phyloP scores from a whole-genome alignment of 352 stramenopile species.

The Phytophthora uliginosa region DNA sequence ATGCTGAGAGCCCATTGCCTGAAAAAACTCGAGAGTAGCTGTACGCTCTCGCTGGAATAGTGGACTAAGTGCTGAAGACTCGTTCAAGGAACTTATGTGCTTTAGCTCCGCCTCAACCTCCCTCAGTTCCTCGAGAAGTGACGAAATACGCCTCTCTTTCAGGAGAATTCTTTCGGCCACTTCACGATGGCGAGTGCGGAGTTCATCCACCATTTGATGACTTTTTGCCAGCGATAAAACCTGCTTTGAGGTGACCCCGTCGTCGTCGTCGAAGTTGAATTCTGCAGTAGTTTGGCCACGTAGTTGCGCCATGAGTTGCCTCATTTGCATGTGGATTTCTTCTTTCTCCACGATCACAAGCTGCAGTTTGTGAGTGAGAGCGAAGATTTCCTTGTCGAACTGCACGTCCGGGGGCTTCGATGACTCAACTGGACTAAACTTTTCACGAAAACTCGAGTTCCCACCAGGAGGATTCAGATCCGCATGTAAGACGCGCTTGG shows the following conservation, averaged over 20 bases:
- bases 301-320: constrained; percentile 56
- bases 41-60: constrained; percentile 38
- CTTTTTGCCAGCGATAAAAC: constrained; percentile 49
- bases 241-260: constrained; percentile 21
- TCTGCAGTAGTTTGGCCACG: constrained; percentile 24
- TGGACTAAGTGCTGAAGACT: constrained; percentile 30
- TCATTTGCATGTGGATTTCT: constrained; percentile 82
- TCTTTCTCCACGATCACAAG: constrained; percentile 83
- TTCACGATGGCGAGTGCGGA: constrained; percentile 54
- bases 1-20: constrained; percentile 14
- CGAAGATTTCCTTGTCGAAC: constrained; percentile 87
- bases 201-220: constrained; percentile 51
- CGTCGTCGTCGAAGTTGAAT: not conserved
- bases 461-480: constrained; percentile 37
- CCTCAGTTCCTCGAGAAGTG: constrained; percentile 65
- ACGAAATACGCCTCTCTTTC: constrained; percentile 61
- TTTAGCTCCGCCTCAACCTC: constrained; percentile 67
- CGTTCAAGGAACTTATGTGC: constrained; percentile 56
- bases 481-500: constrained; percentile 69
- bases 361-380: constrained; percentile 78
- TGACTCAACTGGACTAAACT: constrained; percentile 30
- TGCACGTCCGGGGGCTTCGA: constrained; percentile 28
- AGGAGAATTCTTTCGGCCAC: constrained; percentile 58
- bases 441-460: constrained; percentile 29
- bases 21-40: constrained; percentile 39